Evolutionary conservation across 2,329 filamentous ascomycete species (phyloP), one percentile per base, ranked within the genome.

Genomic region (Leptographium flavum): DNA sequence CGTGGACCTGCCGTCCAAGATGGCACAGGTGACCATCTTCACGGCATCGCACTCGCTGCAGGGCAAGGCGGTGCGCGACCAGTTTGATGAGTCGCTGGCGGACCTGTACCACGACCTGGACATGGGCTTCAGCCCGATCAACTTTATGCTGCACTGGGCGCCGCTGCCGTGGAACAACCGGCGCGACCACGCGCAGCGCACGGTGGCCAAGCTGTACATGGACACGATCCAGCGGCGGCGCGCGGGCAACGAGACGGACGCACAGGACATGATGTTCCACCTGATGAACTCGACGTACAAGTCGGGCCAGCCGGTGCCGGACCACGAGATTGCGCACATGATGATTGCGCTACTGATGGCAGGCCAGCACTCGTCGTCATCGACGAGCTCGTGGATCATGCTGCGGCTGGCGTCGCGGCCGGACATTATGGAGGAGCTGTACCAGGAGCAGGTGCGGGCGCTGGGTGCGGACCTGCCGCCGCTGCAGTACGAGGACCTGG

Each of bases 271-370:
- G 77, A 85, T 88, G 57, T 80, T 73, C 69, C 84, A 88, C 58
- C 61, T 90, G 46, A 87, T 88, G 82, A 68, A 71, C 52, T 82
- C 79, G 59, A 71, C 64, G 11, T 90, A 90, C 73, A 87, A 87
- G 64, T 70, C 84, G 53, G 83, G 84, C 39, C 70, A 66, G 11
- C 63, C 69, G 0, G 63, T 88, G 1, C 79, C 83, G 0, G 83
- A 90, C 58, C 72, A 78, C 53, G 83, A 90, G 57, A 76, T 90
- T 43, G 83, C 83, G 0, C 79, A 87, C 61, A 84, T 90, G 70
- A 87, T 90, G 84, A 90, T 90, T 56, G 83, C 83, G 0, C 70
- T 90, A 15, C 71, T 90, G 43, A 88, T 92, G 83, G 84, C 80
- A 11, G 84, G 84, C 42, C 84, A 92, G 57, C 84, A 90, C 64